Evolutionary conservation across 805 yeast species (phyloP), one percentile per base, ranked within the genome.

Genomic region (Teunomyces cretensis): DNA sequence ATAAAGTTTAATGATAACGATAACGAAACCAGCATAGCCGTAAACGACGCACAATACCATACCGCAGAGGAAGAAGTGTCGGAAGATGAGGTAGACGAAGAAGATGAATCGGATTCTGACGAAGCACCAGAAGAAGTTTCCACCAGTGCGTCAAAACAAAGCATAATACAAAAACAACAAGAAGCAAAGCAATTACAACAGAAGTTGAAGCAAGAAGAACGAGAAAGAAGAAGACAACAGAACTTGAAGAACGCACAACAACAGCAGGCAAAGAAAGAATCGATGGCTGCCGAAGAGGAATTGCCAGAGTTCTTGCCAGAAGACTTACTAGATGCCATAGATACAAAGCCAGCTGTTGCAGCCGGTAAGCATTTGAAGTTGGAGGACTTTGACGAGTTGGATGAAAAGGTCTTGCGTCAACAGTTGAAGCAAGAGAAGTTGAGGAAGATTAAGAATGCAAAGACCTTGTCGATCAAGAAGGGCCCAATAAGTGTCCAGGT

Each of bases 51-150:
- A 39, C 52, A 49, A 44, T 36, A 47, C 47, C 44, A 50, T 42
- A 49, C 61, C 8, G 62, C 58, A 5, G 58, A 52, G 31, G 54
- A 52, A 17, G 52, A 47, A 7, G 57, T 44, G 27, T 51, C 42
- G 2, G 55, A 45, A 14, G 53, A 49, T 19, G 22, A 19, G 22
- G 22, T 19, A 15, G 39, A n/a, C n/a, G n/a, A 45, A 2, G 65
- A 52, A 9, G 47, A 47, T 14, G 67, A 50, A 15, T 36, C 45
- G 5, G 61, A 54, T 33, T 47, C 54, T 8, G 68, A 70, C 50
- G 74, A 67, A 7, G 76, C 76, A 1, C 77, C 77, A 12, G 76
- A 72, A 54, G 76, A 71, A 50, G 76, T 72, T 45, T 64, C 73
- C 7, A 64, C 66, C 5, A 44, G 57, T 6, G 50, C 52, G 31